Conservation (phyloP, 345 rosid genomes). For the Brassica nigra region DNA sequence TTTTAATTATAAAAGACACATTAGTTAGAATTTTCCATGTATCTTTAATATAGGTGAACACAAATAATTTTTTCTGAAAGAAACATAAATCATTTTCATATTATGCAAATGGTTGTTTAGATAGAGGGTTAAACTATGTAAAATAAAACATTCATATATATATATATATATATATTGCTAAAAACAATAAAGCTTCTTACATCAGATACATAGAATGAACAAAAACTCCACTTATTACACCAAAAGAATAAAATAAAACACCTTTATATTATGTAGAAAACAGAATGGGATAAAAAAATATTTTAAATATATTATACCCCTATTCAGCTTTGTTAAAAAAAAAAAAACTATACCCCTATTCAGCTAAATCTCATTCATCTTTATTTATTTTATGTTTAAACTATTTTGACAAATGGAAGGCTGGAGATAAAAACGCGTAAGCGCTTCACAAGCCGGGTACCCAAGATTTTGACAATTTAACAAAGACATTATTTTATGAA, state of each 20-base stretch:
- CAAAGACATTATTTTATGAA: neutral
- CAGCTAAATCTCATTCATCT: neutral
- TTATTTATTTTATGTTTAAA: neutral
- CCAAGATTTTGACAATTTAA: no score
- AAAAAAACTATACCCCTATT: neutral
- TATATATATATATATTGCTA: neutral
- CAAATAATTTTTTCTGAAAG: no score
- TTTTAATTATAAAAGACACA: conserved; percentile 4
- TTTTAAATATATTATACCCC: neutral
- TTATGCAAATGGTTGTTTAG: neutral
- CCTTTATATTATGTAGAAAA: neutral
- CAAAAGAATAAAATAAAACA: neutral
- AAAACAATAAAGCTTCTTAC: neutral
- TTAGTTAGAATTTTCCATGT: neutral
- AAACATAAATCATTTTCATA: neutral
- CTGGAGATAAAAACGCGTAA: no score
- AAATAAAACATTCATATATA: neutral
- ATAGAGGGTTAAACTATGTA: neutral
- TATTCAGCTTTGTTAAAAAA: no score
- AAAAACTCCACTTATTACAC: neutral
- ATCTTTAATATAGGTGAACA: neutral
- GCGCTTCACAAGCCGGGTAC: no score
- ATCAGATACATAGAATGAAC: neutral
- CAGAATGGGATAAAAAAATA: neutral
- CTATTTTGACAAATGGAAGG: neutral